phyloP scores from a whole-genome alignment of 345 rosid genomes.

The Heritiera fomes region DNA sequence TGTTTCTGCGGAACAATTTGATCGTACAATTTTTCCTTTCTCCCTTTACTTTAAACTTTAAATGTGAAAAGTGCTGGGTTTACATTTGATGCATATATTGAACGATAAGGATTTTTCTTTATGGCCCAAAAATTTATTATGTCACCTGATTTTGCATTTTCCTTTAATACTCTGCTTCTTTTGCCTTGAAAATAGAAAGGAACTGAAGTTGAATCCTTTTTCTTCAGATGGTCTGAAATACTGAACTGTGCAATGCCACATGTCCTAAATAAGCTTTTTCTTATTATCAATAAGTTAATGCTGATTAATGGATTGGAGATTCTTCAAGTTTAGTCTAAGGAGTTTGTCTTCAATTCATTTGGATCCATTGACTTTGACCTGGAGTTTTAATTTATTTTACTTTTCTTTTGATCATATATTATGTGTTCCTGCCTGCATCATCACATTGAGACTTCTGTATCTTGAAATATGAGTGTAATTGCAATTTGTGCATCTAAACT shows the following conservation, averaged over 20 bases:
- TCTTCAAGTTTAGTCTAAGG: not conserved
- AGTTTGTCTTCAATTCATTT: constrained; percentile 5
- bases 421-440: not conserved
- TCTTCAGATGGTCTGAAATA: not conserved
- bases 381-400: not conserved
- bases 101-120: not conserved
- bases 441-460: not conserved
- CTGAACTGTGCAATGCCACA: not conserved
- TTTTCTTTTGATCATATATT: constrained; percentile 1
- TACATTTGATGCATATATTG: not conserved
- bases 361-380: not conserved
- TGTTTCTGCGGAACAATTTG: not conserved
- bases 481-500: not conserved
- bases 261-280: not conserved
- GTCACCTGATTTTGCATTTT: not conserved
- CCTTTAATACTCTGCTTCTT: not conserved
- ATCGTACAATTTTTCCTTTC: not conserved
- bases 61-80: not conserved
- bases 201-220: not conserved
- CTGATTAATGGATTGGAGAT: not conserved
- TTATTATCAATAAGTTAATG: not conserved
- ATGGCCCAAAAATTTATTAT: not conserved
- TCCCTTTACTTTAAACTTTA: not conserved
- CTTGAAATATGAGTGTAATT: not conserved
- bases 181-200: not conserved